phyloP scores from a whole-genome alignment of 768 basidiomycete genomes.

The Crepidotus variabilis region DNA sequence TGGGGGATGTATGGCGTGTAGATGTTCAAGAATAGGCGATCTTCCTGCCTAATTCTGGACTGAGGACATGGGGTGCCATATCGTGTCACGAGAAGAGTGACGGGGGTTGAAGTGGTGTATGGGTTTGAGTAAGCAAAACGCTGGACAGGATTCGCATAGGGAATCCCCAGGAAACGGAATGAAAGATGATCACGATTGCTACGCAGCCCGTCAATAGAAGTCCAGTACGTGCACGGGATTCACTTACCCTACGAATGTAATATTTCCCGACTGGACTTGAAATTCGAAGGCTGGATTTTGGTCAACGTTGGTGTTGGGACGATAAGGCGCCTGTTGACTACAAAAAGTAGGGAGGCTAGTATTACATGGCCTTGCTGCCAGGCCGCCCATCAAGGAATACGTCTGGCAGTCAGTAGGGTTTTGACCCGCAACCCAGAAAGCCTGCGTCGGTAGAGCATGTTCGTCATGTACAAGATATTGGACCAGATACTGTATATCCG shows the following conservation, averaged over 20 bases:
- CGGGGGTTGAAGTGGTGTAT: slow-evolving; percentile 17
- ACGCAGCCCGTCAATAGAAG: neutral
- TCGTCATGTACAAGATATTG: slow-evolving; percentile 10
- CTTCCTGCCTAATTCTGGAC: slow-evolving; percentile 29
- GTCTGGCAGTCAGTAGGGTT: slow-evolving; percentile 15
- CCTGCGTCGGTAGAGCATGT: slow-evolving; percentile 3
- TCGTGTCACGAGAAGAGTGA: slow-evolving; percentile 23
- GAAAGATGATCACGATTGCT: slow-evolving; percentile 44
- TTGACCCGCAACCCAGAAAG: slow-evolving; percentile 15
- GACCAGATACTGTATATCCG: slow-evolving; percentile 15
- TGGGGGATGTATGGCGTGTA: slow-evolving; percentile 36
- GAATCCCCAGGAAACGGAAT: slow-evolving; percentile 51
- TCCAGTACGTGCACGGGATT: neutral
- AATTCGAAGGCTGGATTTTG: slow-evolving; percentile 19
- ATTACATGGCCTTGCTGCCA: slow-evolving; percentile 16
- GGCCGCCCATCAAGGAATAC: neutral
- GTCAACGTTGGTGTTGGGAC: slow-evolving; percentile 19
- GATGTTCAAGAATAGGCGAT: slow-evolving; percentile 45
- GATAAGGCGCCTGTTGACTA: slow-evolving; percentile 26
- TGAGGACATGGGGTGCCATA: slow-evolving; percentile 32
- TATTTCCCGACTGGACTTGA: slow-evolving; percentile 20
- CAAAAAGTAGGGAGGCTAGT: slow-evolving; percentile 21
- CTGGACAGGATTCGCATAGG: slow-evolving; percentile 39
- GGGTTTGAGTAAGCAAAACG: slow-evolving; percentile 39
- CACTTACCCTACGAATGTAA: slow-evolving; percentile 20